Conservation (phyloP, 768 basidiomycete species). For the Tephrocybe sp. region DNA sequence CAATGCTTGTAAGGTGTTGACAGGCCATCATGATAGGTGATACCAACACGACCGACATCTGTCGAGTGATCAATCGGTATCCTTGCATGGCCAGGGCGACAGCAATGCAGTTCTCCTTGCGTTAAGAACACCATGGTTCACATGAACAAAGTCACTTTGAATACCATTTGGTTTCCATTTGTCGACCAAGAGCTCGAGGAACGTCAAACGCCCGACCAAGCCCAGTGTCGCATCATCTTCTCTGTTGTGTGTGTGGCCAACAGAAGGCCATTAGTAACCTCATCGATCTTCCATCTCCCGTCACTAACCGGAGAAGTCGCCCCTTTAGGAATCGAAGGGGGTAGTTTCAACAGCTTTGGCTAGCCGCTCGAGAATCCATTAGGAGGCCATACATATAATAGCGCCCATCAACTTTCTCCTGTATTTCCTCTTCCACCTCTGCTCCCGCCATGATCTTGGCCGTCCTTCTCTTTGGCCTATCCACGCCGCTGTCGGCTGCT, state of each 20-base stretch:
- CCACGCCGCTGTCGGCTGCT: conserved; percentile 4
- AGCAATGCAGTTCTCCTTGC: too few relatives aligned
- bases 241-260: not conserved
- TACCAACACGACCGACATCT: not conserved
- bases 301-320: not conserved
- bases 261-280: too few relatives aligned
- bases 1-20: not conserved
- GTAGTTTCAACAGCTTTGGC: not conserved
- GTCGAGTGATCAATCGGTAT: not conserved
- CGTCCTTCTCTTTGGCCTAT: not conserved
- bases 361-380: not conserved
- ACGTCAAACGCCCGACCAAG: too few relatives aligned
- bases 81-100: not conserved
- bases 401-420: not conserved
- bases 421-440: not conserved
- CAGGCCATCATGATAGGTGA: conserved; percentile 9
- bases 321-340: conserved; percentile 1
- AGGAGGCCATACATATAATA: not conserved
- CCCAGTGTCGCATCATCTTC: not conserved
- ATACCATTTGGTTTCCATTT: too few relatives aligned
- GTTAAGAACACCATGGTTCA: too few relatives aligned
- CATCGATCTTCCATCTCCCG: not conserved
- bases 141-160: too few relatives aligned
- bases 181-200: too few relatives aligned
- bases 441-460: conserved; percentile 3